Base-by-base conservation (phyloP, 805 yeast species). In the Blastobotrys mokoenaii region DNA sequence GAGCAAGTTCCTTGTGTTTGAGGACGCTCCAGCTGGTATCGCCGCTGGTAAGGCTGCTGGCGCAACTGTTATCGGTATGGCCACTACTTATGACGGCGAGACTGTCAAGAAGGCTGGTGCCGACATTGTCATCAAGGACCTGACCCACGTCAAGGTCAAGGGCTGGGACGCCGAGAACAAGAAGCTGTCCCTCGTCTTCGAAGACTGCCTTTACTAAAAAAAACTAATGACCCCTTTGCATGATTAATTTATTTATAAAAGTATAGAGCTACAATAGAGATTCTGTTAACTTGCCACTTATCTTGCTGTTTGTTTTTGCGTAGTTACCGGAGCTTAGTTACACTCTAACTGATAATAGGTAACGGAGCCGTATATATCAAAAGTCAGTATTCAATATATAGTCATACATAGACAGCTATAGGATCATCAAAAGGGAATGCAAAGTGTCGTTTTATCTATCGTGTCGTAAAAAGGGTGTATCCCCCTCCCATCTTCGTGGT, bases 11-110 rank as follows among this genome's bases (percentile, higher is more conserved):
- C 69, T 69, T 27, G 80, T 84, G 37, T 85, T 85, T 59, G 95
- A 85, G 68, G 95, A 85, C 62, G 94, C 95, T 39, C 90, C 88
- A 48, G 89, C 93, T 41, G 95, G 95, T 61, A 78, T 84, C 51
- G 67, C 76, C 56, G 90, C 95, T 34, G 95, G 94, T 60, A 77
- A 79, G 61, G 84, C 74, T 46, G 89, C 93, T 20, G 94, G 89
- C 48, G 87, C 93, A 62, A 72, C 75, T 60, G 82, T 84, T 49
- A 78, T 85, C 55, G 95, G 94, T 60, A 81, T 85, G 64, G 83
- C 89, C 54, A 81, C 90, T 50, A 79, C 93, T 45, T 84, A 82
- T 65, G 79, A 74, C 52, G 74, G 84, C 34, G 80, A 78, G 49
- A 73, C 73, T 60, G 82, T 85, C 48, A 74, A 79, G 65, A 75